A percentile compares a stretch with the other conserved stretches of the same genome.
These are phyloP conservation scores for Pterula multifida DNA, from an alignment of 1,284 basidiomycete species.

Conservation along the genomic window DNA sequence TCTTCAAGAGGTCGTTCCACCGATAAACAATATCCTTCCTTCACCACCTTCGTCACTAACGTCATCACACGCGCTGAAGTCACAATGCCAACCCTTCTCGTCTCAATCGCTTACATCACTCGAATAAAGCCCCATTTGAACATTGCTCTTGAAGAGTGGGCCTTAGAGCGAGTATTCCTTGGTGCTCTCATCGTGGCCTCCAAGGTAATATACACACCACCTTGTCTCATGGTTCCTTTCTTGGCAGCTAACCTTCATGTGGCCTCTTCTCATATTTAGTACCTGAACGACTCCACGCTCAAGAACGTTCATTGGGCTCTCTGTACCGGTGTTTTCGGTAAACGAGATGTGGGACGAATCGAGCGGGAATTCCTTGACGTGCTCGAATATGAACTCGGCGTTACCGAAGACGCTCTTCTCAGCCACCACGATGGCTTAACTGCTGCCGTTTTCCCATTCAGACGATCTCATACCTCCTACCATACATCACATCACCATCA, in stretches of 20 bases:
- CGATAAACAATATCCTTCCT: constrained; percentile 36
- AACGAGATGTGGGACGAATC: constrained; percentile 64
- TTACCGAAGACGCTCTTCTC: constrained; percentile 52
- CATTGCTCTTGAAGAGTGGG: constrained; percentile 68
- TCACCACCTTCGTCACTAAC: constrained; percentile 48
- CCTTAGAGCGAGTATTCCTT: constrained; percentile 65
- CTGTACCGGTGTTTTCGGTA: constrained; percentile 69
- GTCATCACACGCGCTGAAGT: constrained; percentile 60
- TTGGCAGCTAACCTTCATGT: constrained; percentile 10
- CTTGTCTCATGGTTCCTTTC: constrained; percentile 7
- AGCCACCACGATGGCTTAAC: constrained; percentile 45
- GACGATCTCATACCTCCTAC: constrained; percentile 14
- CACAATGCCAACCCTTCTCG: constrained; percentile 48
- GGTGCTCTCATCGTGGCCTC: constrained; percentile 61
- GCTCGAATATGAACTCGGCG: constrained; percentile 54
- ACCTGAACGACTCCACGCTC: constrained; percentile 61
- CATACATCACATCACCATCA: constrained; percentile 13
- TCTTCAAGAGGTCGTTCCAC: constrained; percentile 33
- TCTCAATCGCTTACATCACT: constrained; percentile 57
- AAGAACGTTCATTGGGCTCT: constrained; percentile 72
- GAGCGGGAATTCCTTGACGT: constrained; percentile 70
- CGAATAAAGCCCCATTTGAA: constrained; percentile 61
- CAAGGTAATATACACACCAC: constrained; percentile 36
- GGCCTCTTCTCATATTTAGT: constrained; percentile 25
- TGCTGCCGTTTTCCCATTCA: constrained; percentile 19